Evolutionary conservation across 2,329 filamentous ascomycete species (phyloP).

Genomic region (Fusarium denticulatum): DNA sequence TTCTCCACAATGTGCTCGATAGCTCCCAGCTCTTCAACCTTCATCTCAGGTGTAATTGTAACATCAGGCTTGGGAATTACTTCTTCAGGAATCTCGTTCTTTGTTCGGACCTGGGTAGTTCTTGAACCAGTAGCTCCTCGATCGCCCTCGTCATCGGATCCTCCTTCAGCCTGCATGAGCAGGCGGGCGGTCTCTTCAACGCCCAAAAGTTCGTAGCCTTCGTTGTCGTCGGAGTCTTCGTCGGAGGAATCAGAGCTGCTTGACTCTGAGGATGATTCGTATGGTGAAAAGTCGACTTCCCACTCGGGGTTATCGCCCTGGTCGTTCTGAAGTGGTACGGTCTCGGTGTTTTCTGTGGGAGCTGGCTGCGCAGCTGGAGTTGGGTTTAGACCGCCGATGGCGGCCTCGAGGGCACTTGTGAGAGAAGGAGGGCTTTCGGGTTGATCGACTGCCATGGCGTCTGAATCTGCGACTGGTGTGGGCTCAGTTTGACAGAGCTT

Average conservation of each 20-base stretch:
- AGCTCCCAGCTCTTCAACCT: slow-evolving; percentile 77
- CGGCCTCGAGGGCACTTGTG: slow-evolving; percentile 56
- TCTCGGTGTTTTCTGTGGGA: slow-evolving; percentile 13
- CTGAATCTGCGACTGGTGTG: slow-evolving; percentile 37
- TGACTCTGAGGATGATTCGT: slow-evolving; percentile 72
- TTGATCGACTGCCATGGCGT: slow-evolving; percentile 51
- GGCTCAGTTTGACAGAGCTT: slow-evolving; percentile 8
- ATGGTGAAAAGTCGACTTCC: slow-evolving; percentile 83
- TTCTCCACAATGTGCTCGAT: slow-evolving; percentile 83
- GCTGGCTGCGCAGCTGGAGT: slow-evolving; percentile 24
- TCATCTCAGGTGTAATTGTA: slow-evolving; percentile 78
- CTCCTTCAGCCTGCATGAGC: slow-evolving; percentile 83
- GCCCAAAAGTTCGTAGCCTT: slow-evolving; percentile 77
- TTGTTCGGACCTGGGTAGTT: slow-evolving; percentile 71
- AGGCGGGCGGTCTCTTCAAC: slow-evolving; percentile 86
- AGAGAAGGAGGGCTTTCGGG: slow-evolving; percentile 51
- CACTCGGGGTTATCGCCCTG: slow-evolving; percentile 74
- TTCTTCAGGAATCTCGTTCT: slow-evolving; percentile 79
- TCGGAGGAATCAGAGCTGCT: slow-evolving; percentile 68
- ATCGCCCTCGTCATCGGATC: slow-evolving; percentile 80
- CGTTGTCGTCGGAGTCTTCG: slow-evolving; percentile 66
- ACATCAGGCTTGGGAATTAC: slow-evolving; percentile 79
- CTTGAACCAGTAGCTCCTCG: slow-evolving; percentile 53
- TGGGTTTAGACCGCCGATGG: slow-evolving; percentile 51
- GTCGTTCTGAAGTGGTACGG: slow-evolving; percentile 46